These are phyloP conservation scores for Solanum acaule DNA, from an alignment of 257 asterid genomes.

Conservation along the genomic window DNA sequence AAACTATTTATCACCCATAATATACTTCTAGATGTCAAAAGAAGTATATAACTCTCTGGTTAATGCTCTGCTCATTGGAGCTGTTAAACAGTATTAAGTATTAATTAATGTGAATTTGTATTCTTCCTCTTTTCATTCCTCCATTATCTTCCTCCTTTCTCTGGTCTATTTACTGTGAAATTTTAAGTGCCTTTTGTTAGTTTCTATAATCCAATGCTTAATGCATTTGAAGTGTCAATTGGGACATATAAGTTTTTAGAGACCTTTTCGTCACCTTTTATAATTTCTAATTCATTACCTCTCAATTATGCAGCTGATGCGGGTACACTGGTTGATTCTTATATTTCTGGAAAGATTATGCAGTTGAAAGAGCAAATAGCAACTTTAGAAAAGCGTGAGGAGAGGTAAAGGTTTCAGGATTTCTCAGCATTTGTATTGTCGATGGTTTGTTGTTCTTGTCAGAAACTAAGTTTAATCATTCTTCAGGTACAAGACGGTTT, in stretches of 20 bases:
- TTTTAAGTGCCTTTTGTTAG: not conserved
- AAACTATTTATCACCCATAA: not conserved
- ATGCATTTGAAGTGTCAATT: not conserved
- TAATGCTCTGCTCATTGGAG: not conserved
- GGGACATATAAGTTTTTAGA: not conserved
- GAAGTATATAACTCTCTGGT: not conserved
- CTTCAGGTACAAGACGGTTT: conserved; percentile 80
- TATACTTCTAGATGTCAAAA: not conserved
- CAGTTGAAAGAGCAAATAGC: conserved; percentile 97
- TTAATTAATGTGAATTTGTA: not conserved
- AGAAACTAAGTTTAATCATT: conserved; percentile 11
- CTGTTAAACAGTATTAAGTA: not conserved
- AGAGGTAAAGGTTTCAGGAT: conserved; percentile 47
- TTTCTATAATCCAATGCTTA: not conserved
- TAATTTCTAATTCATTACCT: conserved; percentile 1
- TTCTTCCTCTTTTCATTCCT: not conserved
- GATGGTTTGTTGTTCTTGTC: conserved; percentile 16
- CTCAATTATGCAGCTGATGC: conserved; percentile 56
- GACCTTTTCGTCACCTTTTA: not conserved
- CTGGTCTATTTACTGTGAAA: not conserved
- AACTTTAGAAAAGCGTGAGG: conserved; percentile 94
- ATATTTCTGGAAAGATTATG: conserved; percentile 74
- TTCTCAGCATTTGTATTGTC: conserved; percentile 1
- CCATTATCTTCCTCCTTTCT: not conserved
- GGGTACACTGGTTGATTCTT: conserved; percentile 80